Percentiles rank a stretch among this genome's conserved stretches.
Evolutionary conservation across 2,329 filamentous ascomycete genomes (phyloP).

Genomic region (Colletotrichum zoysiae): DNA sequence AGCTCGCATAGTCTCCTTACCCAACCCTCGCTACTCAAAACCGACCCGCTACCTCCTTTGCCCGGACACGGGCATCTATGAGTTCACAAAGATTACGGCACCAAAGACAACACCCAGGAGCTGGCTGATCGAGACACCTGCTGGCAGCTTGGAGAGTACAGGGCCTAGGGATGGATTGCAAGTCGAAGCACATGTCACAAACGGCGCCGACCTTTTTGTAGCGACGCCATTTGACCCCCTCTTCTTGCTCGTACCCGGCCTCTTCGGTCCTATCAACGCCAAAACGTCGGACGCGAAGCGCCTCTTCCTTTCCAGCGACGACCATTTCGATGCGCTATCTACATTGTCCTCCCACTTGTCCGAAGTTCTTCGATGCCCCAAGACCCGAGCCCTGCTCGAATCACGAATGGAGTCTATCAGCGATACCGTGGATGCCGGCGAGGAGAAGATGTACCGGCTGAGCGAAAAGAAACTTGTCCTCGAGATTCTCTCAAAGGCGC

Average conservation of each 20-base stretch:
- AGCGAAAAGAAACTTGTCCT: slow-evolving; percentile 77
- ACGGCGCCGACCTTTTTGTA: slow-evolving; percentile 80
- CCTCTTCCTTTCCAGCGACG: slow-evolving; percentile 77
- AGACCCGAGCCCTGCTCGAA: slow-evolving; percentile 67
- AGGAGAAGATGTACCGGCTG: slow-evolving; percentile 87
- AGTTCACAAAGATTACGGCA: slow-evolving; percentile 70
- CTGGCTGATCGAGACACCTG: slow-evolving; percentile 67
- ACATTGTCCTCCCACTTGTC: slow-evolving; percentile 69
- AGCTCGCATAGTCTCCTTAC: slow-evolving; percentile 70
- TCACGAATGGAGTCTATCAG: slow-evolving; percentile 78
- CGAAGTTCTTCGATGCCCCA: slow-evolving; percentile 64
- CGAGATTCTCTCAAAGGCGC: slow-evolving; percentile 78
- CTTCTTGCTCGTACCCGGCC: slow-evolving; percentile 83
- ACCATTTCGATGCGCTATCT: slow-evolving; percentile 75
- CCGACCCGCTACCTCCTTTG: slow-evolving; percentile 73
- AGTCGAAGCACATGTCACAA: slow-evolving; percentile 60
- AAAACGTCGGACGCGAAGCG: slow-evolving; percentile 65
- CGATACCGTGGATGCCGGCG: slow-evolving; percentile 85
- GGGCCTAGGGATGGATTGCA: slow-evolving; percentile 41
- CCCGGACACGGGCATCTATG: slow-evolving; percentile 72
- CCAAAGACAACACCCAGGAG: slow-evolving; percentile 68
- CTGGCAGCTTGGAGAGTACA: slow-evolving; percentile 41
- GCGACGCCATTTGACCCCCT: slow-evolving; percentile 87
- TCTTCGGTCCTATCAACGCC: slow-evolving; percentile 62
- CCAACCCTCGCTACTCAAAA: slow-evolving; percentile 67